Percentiles rank a stretch among this genome's conserved stretches.
These are phyloP conservation scores for Coemansia sp. DNA, from an alignment of 192 early-diverging fungal genomes.

Conservation along the genomic window DNA sequence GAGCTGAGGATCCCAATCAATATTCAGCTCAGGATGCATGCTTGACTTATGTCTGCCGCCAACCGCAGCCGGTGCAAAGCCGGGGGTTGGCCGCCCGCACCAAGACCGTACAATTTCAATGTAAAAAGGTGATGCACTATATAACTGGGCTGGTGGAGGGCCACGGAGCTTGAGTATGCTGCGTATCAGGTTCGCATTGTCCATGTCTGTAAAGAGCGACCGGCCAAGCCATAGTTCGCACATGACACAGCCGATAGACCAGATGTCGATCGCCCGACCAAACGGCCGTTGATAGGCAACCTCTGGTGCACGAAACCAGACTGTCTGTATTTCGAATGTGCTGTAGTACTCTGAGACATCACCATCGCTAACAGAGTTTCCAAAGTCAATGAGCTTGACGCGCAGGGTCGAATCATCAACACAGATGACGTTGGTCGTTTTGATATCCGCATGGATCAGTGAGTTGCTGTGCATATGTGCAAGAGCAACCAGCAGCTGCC, in stretches of 20 bases:
- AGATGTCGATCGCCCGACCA: slow-evolving; percentile 81
- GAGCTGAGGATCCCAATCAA: slow-evolving; percentile 54
- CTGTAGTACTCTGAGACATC: slow-evolving; percentile 52
- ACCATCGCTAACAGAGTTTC: slow-evolving; percentile 70
- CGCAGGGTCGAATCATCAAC: slow-evolving; percentile 71
- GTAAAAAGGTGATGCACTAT: slow-evolving; percentile 64
- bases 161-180: slow-evolving; percentile 71
- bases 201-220: slow-evolving; percentile 68
- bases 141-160: slow-evolving; percentile 66
- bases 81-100: slow-evolving; percentile 32
- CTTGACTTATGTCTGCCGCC: slow-evolving; percentile 25
- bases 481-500: slow-evolving; percentile 83
- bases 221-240: slow-evolving; percentile 75
- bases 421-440: slow-evolving; percentile 85
- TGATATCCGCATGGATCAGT: slow-evolving; percentile 89
- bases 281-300: slow-evolving; percentile 74
- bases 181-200: slow-evolving; percentile 63
- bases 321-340: slow-evolving; percentile 83
- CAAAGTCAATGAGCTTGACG: slow-evolving; percentile 95
- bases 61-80: slow-evolving; percentile 39
- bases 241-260: slow-evolving; percentile 83
- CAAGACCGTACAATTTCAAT: slow-evolving; percentile 59
- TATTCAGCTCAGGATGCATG: slow-evolving; percentile 38
- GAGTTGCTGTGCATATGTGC: slow-evolving; percentile 80
- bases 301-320: slow-evolving; percentile 96